Conservation (phyloP, 2,329 filamentous ascomycete genomes). For the Botryotinia convoluta region DNA sequence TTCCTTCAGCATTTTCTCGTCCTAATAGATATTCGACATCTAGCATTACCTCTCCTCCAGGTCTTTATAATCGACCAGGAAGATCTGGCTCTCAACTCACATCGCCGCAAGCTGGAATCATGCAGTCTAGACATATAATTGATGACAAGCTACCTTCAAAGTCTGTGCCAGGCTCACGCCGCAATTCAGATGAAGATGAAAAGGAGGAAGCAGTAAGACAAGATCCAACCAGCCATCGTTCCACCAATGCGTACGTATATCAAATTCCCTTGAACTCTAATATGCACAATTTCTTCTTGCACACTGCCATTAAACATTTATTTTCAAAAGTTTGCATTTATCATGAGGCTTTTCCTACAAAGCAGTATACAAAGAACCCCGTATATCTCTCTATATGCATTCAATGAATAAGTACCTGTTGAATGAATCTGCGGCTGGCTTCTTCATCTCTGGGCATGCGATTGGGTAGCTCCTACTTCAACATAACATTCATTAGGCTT, state of each 20-base stretch:
- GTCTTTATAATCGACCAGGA: conserved; percentile 68
- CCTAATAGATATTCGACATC: conserved; percentile 88
- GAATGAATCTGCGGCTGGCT: background rate
- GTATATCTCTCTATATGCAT: background rate
- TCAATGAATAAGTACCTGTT: background rate
- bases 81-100: conserved; percentile 77
- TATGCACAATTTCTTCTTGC: background rate
- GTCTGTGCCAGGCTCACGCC: conserved; percentile 80
- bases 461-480: background rate
- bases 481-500: background rate
- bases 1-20: conserved; percentile 76
- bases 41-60: conserved; percentile 78
- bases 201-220: conserved; percentile 72
- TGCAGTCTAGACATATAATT: conserved; percentile 57
- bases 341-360: background rate
- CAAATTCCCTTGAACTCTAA: background rate
- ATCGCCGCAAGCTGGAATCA: conserved; percentile 67
- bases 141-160: conserved; percentile 72
- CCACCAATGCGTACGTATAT: conserved; percentile 74
- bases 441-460: background rate
- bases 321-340: background rate
- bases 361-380: background rate
- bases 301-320: background rate
- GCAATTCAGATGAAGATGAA: conserved; percentile 89
- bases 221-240: conserved; percentile 68